Evolutionary conservation across 2,329 filamentous ascomycete genomes (phyloP).

Genomic region (Alternaria sp.): DNA sequence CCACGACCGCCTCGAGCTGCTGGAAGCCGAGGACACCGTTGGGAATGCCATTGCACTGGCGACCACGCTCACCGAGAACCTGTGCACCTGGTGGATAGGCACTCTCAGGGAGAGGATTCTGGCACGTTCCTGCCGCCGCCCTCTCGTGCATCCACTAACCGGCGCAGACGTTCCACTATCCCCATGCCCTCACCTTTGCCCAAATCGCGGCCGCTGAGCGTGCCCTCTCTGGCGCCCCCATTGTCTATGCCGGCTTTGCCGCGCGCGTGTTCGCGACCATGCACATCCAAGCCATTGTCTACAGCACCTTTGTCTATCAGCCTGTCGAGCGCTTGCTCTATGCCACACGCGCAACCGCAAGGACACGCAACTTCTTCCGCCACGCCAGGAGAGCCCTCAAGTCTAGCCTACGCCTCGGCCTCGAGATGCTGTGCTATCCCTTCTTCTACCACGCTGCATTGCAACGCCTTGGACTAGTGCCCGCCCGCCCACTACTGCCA

Average conservation of each 20-base stretch:
- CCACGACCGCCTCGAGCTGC: conserved; percentile 34
- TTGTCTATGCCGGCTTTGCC: conserved; percentile 39
- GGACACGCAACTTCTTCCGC: conserved; percentile 27
- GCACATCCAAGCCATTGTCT: conserved; percentile 26
- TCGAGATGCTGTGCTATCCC: conserved; percentile 41
- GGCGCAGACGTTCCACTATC: conserved; percentile 37
- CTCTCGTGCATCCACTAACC: background rate
- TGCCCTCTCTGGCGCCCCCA: conserved; percentile 21
- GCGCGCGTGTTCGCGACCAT: conserved; percentile 30
- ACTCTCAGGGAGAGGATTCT: conserved; percentile 38
- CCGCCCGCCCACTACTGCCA: conserved; percentile 37
- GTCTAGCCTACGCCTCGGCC: conserved; percentile 34
- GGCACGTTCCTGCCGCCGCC: conserved; percentile 10
- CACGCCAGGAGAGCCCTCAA: conserved; percentile 29
- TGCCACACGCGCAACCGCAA: conserved; percentile 26
- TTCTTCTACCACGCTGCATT: conserved; percentile 41
- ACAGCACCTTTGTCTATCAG: conserved; percentile 27
- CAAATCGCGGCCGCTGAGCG: conserved; percentile 35
- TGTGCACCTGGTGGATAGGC: conserved; percentile 47
- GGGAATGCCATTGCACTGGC: conserved; percentile 35
- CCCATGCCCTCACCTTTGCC: conserved; percentile 28
- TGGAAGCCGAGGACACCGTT: conserved; percentile 40
- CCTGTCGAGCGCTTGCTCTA: conserved; percentile 39
- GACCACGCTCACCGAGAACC: conserved; percentile 32
- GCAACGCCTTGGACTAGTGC: conserved; percentile 39